Base-by-base conservation (phyloP, 148 eudicot genomes). In the Chenopodium berlandieri region DNA sequence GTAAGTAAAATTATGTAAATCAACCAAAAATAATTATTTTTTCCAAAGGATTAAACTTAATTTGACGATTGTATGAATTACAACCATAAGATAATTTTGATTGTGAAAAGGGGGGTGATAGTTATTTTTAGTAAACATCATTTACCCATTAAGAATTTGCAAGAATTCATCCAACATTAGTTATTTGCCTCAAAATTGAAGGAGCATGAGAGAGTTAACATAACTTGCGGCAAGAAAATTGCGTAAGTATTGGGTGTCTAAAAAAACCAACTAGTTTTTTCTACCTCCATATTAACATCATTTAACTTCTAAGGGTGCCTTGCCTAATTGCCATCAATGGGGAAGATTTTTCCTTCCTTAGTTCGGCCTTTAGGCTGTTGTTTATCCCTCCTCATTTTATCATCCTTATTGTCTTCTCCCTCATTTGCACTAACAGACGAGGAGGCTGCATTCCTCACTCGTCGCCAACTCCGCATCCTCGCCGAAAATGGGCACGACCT, bases 391-490 rank as follows among this genome's bases (percentile, higher is more conserved):
- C 27, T 86, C 22, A 19, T 82, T 17, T 70, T 65, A 37, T 34
- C 75, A 8, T 65, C 54, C 4, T 62, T 79, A 1, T 71, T 75
- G 5, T 66, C 46, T 10, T 47, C 70, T 22, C 40, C 80, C 25
- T 81, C 90, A 0, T 75, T 10, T 25, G 86, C 89, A 23, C n/a
- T 86, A 27, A 78, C 88, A 0, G 75, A 85, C 54, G 86, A 80
- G 4, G 86, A 89, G 64, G 84, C 80, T 4, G 46, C 79, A 1
- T 64, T 80, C 50, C 85, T 89, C 4, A 71, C 82, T 1, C 90
- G 76, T 50, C 89, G 89, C 17, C 93, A 91, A 32, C 87, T 85
- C 20, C 83, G 19, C 2, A 76, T 72, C 2, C 83, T 90, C 10
- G 66, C 77, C 2, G 90, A 88, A 77, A 71, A 80, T 16, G 88